Percentiles rank a stretch among this genome's conserved stretches.
These are phyloP conservation scores for Picochlorum costavermella DNA, from an alignment of 139 green algal species.

Conservation along the genomic window DNA sequence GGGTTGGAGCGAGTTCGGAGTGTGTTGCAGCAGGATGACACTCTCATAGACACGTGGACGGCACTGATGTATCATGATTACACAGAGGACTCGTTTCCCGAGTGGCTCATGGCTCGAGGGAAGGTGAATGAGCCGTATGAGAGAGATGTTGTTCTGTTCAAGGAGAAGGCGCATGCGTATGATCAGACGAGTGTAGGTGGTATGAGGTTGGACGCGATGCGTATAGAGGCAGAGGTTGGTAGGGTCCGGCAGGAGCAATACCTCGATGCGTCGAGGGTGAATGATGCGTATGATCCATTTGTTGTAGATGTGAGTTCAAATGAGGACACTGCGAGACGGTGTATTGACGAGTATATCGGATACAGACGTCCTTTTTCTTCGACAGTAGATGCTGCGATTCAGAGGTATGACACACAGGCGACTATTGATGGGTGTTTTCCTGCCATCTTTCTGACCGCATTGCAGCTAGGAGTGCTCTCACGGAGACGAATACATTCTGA, in stretches of 20 bases:
- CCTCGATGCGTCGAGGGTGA: too few relatives aligned
- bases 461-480: constrained; percentile 46
- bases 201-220: too few relatives aligned
- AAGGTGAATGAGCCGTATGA: neutral
- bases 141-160: too few relatives aligned
- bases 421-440: constrained; percentile 44
- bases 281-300: too few relatives aligned
- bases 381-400: constrained; percentile 8
- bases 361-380: neutral
- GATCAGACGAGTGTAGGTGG: too few relatives aligned
- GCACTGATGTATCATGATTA: constrained; percentile 10
- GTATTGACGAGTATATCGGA: too few relatives aligned
- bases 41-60: constrained; percentile 1
- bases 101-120: neutral
- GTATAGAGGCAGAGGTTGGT: too few relatives aligned
- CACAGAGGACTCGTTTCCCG: constrained; percentile 8
- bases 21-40: constrained; percentile 1
- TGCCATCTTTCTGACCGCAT: constrained; percentile 41
- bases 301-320: too few relatives aligned
- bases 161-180: too few relatives aligned
- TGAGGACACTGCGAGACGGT: too few relatives aligned
- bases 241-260: too few relatives aligned
- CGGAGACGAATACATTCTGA: constrained; percentile 31
- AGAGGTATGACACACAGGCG: constrained; percentile 18
- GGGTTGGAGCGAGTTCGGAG: neutral